These are phyloP conservation scores for Zygosaccharomyces bisporus DNA, from an alignment of 805 yeast species.

Conservation along the genomic window DNA sequence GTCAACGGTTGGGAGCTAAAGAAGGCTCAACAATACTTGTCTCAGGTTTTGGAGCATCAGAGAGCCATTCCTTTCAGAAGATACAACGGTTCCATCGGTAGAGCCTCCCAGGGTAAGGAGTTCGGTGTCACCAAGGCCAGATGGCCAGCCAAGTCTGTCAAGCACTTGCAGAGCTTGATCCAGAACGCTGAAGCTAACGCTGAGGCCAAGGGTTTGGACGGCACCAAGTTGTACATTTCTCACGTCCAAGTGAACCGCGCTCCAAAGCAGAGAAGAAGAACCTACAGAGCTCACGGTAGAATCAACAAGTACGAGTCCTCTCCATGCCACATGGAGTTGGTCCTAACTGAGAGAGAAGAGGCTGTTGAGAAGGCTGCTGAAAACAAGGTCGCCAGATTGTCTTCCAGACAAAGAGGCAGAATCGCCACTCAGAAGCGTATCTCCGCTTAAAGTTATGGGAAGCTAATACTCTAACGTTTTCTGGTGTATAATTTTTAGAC, in stretches of 20 bases:
- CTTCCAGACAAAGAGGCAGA: constrained; percentile 91
- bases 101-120: constrained; percentile 99
- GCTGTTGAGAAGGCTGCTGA: constrained; percentile 88
- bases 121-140: constrained; percentile 99
- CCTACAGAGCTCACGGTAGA: constrained; percentile 99
- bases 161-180: constrained; percentile 89
- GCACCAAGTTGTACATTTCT: constrained; percentile 86
- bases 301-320: constrained; percentile 98
- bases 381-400: constrained; percentile 62
- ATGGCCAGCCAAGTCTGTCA: constrained; percentile 99
- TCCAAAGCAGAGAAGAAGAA: constrained; percentile 99
- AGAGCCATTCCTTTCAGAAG: constrained; percentile 99
- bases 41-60: constrained; percentile 94
- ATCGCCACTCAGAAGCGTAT: constrained; percentile 83
- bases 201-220: constrained; percentile 97
- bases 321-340: constrained; percentile 98
- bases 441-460: constrained; percentile 47
- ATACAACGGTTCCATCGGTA: constrained; percentile 93
- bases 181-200: constrained; percentile 99
- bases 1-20: constrained; percentile 96
- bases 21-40: constrained; percentile 93
- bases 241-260: constrained; percentile 99
- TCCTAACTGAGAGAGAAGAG: constrained; percentile 93
- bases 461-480: constrained; percentile 9
- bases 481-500: constrained; percentile 8